Percentiles rank a stretch among this genome's conserved stretches.
Conservation (phyloP, 164 flowering plant species). For the Sedum album region DNA sequence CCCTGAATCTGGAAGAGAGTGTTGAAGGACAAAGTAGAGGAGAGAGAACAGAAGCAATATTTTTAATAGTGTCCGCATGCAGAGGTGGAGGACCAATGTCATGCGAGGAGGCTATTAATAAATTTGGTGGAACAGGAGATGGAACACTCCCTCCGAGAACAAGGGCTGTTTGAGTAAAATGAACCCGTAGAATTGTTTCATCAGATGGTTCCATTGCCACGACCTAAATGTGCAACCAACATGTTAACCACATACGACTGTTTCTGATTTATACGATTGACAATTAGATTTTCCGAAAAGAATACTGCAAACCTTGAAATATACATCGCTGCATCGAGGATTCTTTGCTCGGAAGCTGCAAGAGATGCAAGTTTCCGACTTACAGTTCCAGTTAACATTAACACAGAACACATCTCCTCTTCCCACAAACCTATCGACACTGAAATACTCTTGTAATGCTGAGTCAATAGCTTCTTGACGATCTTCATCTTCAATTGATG, state of each 20-base stretch:
- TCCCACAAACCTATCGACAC: slow-evolving; percentile 61
- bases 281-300: not conserved
- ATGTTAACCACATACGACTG: not conserved
- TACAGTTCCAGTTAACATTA: slow-evolving; percentile 70
- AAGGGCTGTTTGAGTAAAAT: slow-evolving; percentile 65
- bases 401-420: slow-evolving; percentile 69
- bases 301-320: slow-evolving; percentile 53
- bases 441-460: slow-evolving; percentile 63
- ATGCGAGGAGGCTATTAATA: slow-evolving; percentile 29
- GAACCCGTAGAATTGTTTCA: slow-evolving; percentile 60
- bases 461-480: slow-evolving; percentile 75
- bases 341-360: slow-evolving; percentile 37
- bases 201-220: slow-evolving; percentile 74
- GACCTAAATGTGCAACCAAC: slow-evolving; percentile 37
- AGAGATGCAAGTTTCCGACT: slow-evolving; percentile 57
- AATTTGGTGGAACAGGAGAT: slow-evolving; percentile 67
- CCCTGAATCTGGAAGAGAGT: slow-evolving; percentile 75
- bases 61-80: slow-evolving; percentile 53
- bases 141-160: slow-evolving; percentile 81
- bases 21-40: slow-evolving; percentile 76
- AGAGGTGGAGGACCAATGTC: slow-evolving; percentile 44
- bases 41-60: slow-evolving; percentile 55
- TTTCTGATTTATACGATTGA: slow-evolving; percentile 1
- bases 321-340: slow-evolving; percentile 26
- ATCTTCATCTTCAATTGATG: slow-evolving; percentile 55